Evolutionary conservation across 2,329 filamentous ascomycete species (phyloP).

Genomic region (Tolypocladium amazonense): DNA sequence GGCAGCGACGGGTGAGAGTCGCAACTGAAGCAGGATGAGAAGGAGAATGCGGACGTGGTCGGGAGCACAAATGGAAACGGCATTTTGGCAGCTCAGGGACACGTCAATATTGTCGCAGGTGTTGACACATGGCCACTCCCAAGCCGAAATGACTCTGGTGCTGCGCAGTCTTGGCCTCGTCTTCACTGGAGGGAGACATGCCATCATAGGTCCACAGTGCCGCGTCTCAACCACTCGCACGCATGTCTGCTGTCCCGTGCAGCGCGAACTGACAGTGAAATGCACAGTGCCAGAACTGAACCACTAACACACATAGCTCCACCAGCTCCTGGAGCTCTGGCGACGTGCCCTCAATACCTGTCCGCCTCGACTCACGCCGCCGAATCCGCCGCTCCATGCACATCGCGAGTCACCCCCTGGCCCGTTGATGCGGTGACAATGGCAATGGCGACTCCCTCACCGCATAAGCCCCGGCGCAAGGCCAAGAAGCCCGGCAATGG

Average conservation of each 20-base stretch:
- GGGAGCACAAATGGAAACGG: slow-evolving; percentile 82
- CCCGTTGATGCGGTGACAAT: slow-evolving; percentile 13
- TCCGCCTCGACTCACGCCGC: neutral
- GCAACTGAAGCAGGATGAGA: slow-evolving; percentile 66
- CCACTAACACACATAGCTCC: neutral
- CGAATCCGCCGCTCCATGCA: neutral
- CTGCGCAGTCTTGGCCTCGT: neutral
- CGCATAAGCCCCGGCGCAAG: slow-evolving; percentile 51
- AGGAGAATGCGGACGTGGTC: slow-evolving; percentile 79
- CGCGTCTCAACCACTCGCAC: neutral
- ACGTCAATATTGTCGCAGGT: neutral
- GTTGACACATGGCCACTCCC: neutral
- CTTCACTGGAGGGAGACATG: neutral
- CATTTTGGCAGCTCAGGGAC: slow-evolving; percentile 43
- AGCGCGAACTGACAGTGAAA: neutral
- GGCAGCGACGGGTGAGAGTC: slow-evolving; percentile 84
- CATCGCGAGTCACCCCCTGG: neutral
- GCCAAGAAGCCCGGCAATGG: slow-evolving; percentile 36
- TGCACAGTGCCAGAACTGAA: neutral
- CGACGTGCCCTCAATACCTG: neutral
- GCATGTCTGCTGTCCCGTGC: neutral
- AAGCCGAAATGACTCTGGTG: neutral
- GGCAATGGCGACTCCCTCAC: slow-evolving; percentile 41
- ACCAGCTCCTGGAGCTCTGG: neutral
- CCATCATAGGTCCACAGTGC: neutral